Evolutionary conservation across 192 early-diverging fungal species (phyloP).

Genomic region (Backusella liffmaniae): DNA sequence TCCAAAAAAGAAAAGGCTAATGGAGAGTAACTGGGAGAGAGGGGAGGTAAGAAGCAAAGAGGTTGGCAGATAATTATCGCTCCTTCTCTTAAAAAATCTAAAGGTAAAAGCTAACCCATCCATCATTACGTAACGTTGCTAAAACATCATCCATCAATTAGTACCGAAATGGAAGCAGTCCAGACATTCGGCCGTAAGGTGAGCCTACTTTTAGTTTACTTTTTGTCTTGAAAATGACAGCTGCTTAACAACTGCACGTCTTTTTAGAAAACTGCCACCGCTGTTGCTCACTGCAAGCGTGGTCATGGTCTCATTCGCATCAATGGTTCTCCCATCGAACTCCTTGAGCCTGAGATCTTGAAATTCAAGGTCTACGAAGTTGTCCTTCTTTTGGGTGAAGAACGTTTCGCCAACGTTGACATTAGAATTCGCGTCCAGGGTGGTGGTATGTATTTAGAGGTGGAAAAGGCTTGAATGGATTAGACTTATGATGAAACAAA

Average conservation of each 20-base stretch:
- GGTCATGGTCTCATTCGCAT: conserved; percentile 96
- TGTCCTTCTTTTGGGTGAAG: conserved; percentile 93
- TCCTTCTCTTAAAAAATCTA: conserved; percentile 6
- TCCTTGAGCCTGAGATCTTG: conserved; percentile 96
- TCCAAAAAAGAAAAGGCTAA: not conserved
- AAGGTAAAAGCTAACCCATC: not conserved
- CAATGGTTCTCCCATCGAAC: conserved; percentile 95
- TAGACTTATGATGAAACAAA: no score
- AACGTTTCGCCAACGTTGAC: conserved; percentile 95
- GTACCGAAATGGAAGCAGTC: conserved; percentile 58
- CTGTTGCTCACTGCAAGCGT: conserved; percentile 98
- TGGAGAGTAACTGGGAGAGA: not conserved
- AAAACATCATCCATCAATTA: not conserved
- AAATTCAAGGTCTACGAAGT: conserved; percentile 99
- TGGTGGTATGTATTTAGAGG: conserved; percentile 59
- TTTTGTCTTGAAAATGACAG: not conserved
- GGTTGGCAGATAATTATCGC: not conserved
- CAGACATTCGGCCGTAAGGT: conserved; percentile 82
- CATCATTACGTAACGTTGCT: not conserved
- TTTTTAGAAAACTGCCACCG: conserved; percentile 97
- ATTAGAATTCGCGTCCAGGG: conserved; percentile 96
- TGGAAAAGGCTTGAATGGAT: not conserved
- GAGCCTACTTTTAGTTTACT: conserved; percentile 3
- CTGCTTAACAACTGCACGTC: not conserved
- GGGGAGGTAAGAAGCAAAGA: not conserved